Base-by-base conservation (phyloP, 306 rosid genomes). In the Corylus avellana region DNA sequence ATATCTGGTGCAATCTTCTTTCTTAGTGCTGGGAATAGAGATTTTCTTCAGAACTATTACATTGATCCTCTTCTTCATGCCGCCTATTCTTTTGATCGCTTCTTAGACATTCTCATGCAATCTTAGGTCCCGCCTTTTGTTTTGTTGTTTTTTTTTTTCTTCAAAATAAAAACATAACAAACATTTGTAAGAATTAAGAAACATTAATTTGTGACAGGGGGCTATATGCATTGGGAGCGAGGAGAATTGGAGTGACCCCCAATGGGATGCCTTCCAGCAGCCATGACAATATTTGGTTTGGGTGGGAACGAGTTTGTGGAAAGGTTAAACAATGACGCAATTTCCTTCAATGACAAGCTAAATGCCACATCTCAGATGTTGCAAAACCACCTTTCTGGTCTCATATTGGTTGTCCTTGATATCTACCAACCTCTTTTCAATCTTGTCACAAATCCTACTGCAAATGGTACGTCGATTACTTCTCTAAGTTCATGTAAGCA, bases 231-330 rank as follows among this genome's bases (percentile, higher is more conserved):
- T 14, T 88, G 78, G 94, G 97, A 78, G 94, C 94, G 59, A 81
- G 97, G 87, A 91, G 22, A 74, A 87, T 91, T 37, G 97, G 94
- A 51, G 94, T 93, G 61, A 81, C 92, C 97, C 46, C 94, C 98
- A 39, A 72, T 92, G 16, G 98, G 98, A 18, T 91, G 94, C 80
- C 46, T 88, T 0, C 97, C 97, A 3, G 82, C 85, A 48, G 63
- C 86, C 55, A 91, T 90, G 58, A 91, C 98, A 61, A 73, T 91
- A 37, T 93, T 87, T 78, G 98, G 95, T 8, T 50, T 11, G 17
- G 85, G 53, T 25, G 84, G 88, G 87, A 86, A 89, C 42, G 17
- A 39, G 50, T 92, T 97, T 25, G 89, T 92, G 89, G n/a, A n/a
- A n/a, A n/a, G n/a, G n/a, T n/a, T n/a, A n/a, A n/a, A n/a, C n/a